Base-by-base conservation (phyloP, 176 grass and related monocot species). In the Cenchrus fungigraminus region DNA sequence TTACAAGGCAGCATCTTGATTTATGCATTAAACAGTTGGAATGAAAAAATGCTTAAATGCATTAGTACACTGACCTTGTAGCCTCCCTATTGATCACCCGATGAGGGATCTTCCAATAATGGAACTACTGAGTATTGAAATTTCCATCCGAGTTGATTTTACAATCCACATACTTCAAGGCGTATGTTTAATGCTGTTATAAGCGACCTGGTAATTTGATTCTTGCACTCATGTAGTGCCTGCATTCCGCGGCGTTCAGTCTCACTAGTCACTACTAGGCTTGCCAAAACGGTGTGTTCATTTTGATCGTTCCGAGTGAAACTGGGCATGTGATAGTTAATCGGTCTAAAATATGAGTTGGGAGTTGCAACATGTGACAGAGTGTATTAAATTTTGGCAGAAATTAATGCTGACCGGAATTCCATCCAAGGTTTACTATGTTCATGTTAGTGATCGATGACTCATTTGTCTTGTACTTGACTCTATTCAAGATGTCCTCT, bases 171-270 rank as follows among this genome's bases (percentile, higher is more conserved):
- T 59, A 32, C 12, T 7, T 25, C 32, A 46, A 59, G 51, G 49
- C 16, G 14, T 70, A 4, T 5, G 12, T 76, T 32, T 14, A 5
- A 15, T 8, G 19, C 0, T 45, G 13, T 31, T 46, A 7, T 67
- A 76, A 76, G 72, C 67, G 72, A 84, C 66, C 32, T 29, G 22
- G 2, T 14, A 74, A 49, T 53, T 83, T 83, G 69, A 40, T 83
- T 13, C 57, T 52, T 34, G 44, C 12, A 73, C 12, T 20, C 63
- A 45, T 42, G 17, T 54, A 8, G 29, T 15, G 16, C 44, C 9
- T 50, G 69, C 8, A 4, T 84, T 76, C 34, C 34, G 43, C 37
- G 13, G 11, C 57, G 32, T 40, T 56, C 20, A 16, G n/a, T 44
- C 50, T 64, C 25, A 64, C 25, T 64, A 64, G 25, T 55, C 10